These are phyloP conservation scores for Triticum aestivum DNA, from an alignment of 176 grass and related monocot species.

Conservation along the genomic window IWGSC_CS_RefSeq_v2.1 NC_057806.1:548341457-548341956, in stretches of 20 bases:
- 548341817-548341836: constrained; percentile 14
- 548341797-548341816: background rate
- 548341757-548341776: constrained; percentile 33
- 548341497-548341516: background rate
- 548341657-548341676: constrained; percentile 43
- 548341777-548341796: constrained; percentile 37
- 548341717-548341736: background rate
- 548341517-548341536: background rate
- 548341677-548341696: background rate
- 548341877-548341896: background rate
- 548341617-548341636: background rate
- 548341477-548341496: background rate
- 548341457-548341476: background rate
- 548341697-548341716: background rate
- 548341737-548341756: constrained; percentile 30
- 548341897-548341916: constrained; percentile 33
- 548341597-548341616: constrained; percentile 26
- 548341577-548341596: background rate
- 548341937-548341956: background rate
- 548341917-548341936: constrained; percentile 14
- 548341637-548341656: constrained; percentile 33
- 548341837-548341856: background rate
- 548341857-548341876: constrained; percentile 5
- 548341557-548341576: background rate
- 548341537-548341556: background rate